Evolutionary conservation across 495 filamentous ascomycete genomes (phyloP).

Genomic region (Tuber borchii): DNA sequence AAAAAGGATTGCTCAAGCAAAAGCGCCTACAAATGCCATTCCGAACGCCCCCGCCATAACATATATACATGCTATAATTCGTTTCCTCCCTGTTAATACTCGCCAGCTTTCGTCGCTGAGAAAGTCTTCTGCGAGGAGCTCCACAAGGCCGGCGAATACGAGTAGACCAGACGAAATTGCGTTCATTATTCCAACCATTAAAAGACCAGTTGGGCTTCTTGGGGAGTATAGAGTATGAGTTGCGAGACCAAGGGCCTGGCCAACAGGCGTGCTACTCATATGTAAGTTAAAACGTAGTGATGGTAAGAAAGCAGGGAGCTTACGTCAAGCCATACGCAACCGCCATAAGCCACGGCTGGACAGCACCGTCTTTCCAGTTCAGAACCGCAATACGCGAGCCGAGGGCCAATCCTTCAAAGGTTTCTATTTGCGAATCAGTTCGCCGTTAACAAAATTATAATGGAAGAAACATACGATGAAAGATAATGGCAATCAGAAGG

Average conservation of each 20-base stretch:
- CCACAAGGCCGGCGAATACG: constrained; percentile 85
- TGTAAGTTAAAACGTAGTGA: constrained; percentile 2
- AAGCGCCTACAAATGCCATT: constrained; percentile 87
- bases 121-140: constrained; percentile 90
- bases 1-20: constrained; percentile 52
- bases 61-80: constrained; percentile 67
- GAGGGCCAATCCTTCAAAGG: constrained; percentile 67
- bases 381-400: constrained; percentile 66
- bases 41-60: constrained; percentile 69
- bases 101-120: constrained; percentile 80
- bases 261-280: constrained; percentile 61
- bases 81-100: constrained; percentile 59
- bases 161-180: constrained; percentile 79
- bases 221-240: constrained; percentile 83
- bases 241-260: constrained; percentile 78
- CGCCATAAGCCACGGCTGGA: constrained; percentile 84
- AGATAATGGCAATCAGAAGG: constrained; percentile 71
- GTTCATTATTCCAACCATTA: constrained; percentile 91
- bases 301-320: constrained; percentile 6
- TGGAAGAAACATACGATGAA: constrained; percentile 51
- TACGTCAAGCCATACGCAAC: constrained; percentile 77
- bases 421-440: constrained; percentile 41
- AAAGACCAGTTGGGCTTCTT: constrained; percentile 66
- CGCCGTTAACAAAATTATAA: neutral
- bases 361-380: constrained; percentile 49